Percentiles rank a stretch among this genome's conserved stretches.
phyloP scores from a whole-genome alignment of 108 stramenopile species.

The Epithemia pelagica region DNA sequence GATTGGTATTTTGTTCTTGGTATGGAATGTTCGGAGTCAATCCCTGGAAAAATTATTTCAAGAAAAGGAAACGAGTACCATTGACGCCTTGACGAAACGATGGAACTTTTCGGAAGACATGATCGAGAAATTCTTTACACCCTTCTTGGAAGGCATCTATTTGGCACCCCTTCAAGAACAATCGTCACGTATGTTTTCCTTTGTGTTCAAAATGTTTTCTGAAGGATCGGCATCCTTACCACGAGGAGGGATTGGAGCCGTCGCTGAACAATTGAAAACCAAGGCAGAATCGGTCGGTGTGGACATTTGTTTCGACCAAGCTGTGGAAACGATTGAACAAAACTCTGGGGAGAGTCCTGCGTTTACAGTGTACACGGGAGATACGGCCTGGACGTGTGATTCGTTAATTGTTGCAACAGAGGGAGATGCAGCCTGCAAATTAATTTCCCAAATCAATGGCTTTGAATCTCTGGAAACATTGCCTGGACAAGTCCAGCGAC shows the following conservation, averaged over 20 bases:
- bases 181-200: constrained; percentile 82
- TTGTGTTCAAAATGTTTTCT: constrained; percentile 83
- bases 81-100: constrained; percentile 40
- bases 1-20: constrained; percentile 45
- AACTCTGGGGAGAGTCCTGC: constrained; percentile 16
- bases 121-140: constrained; percentile 62
- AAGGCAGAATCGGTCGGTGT: constrained; percentile 46
- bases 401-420: constrained; percentile 80
- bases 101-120: constrained; percentile 73
- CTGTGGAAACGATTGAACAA: constrained; percentile 20
- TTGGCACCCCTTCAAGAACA: constrained; percentile 60
- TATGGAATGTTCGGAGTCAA: constrained; percentile 46
- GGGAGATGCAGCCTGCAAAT: constrained; percentile 33
- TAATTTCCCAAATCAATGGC: constrained; percentile 46
- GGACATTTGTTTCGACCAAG: constrained; percentile 18
- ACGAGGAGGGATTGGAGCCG: constrained; percentile 61
- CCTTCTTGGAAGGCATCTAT: constrained; percentile 84
- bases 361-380: constrained; percentile 5
- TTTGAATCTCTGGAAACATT: constrained; percentile 19
- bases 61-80: constrained; percentile 63
- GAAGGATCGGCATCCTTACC: constrained; percentile 69
- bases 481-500: constrained; percentile 54
- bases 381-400: constrained; percentile 21
- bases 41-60: constrained; percentile 61
- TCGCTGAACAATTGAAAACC: constrained; percentile 52